These are phyloP conservation scores for Stereum hirsutum DNA, from an alignment of 1,284 basidiomycete species.

Conservation along the genomic window DNA sequence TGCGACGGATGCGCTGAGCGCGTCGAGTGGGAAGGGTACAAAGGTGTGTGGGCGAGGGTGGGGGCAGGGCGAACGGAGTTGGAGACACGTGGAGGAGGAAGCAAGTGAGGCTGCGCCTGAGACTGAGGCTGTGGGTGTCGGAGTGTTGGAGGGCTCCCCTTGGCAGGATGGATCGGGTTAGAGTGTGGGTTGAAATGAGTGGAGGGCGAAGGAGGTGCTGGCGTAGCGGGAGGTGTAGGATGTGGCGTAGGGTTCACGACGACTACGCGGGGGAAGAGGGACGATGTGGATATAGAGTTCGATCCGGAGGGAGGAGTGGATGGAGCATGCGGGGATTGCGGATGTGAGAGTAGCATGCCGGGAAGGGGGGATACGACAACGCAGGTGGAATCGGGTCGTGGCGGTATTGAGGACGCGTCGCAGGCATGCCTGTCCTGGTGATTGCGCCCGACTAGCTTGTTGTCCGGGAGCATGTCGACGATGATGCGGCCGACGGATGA, in stretches of 20 bases:
- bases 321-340: slow-evolving; percentile 19
- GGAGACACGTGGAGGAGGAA: slow-evolving; percentile 1
- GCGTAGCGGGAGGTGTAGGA: slow-evolving; percentile 48
- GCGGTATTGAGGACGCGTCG: slow-evolving; percentile 3
- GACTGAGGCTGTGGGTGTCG: slow-evolving; percentile 4
- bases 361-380: slow-evolving; percentile 19
- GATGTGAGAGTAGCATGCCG: slow-evolving; percentile 21
- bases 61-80: too few relatives aligned
- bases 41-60: too few relatives aligned
- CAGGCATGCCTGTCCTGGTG: slow-evolving; percentile 6
- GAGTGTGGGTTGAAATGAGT: slow-evolving; percentile 11
- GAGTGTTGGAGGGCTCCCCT: slow-evolving; percentile 3
- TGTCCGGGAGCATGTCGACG: slow-evolving; percentile 42
- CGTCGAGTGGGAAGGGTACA: too few relatives aligned
- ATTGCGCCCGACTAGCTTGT: slow-evolving; percentile 18
- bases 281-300: too few relatives aligned
- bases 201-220: slow-evolving; percentile 18
- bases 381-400: slow-evolving; percentile 16
- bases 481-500: slow-evolving; percentile 42
- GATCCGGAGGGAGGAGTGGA: slow-evolving; percentile 16
- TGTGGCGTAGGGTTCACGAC: slow-evolving; percentile 48
- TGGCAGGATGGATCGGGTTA: slow-evolving; percentile 7
- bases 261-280: slow-evolving; percentile 36
- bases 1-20: too few relatives aligned
- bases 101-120: slow-evolving; percentile 12